Base-by-base conservation (phyloP, 345 rosid species). In the Eutrema japonicum region DNA sequence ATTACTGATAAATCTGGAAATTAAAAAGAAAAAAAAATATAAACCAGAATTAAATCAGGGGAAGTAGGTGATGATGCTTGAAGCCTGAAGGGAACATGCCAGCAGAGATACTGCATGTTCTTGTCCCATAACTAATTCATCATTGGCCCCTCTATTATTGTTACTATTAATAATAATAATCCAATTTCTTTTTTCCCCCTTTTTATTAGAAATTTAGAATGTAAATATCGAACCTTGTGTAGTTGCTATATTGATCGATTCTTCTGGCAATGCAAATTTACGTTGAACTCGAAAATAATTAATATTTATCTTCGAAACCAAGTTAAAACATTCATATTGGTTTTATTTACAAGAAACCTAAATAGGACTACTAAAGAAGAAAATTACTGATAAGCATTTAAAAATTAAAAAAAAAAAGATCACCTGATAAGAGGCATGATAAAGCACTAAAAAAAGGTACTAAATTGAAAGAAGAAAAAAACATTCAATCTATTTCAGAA, bases 351-450 rank as follows among this genome's bases (percentile, higher is more conserved):
- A 61, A 27, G 10, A 13, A 49, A 14, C 49, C 51, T 52, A 53
- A 4, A 47, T 37, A 22, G 26, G 56, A 54, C 43, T 32, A 49
- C 5, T 18, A 63, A 13, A 58, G 9, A 56, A 51, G 47, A 69
- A 62, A 37, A 70, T 53, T 62, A 54, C 75, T 37, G 42, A 59
- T 26, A 60, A 13, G 35, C 72, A 48, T 58, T 18, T 2, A 4
- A 13, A 3, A 14, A 16, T 16, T 16, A 16, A 4, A 18, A 18
- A 43, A 11, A 22, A 70, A 26, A 26, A 13, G 49, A 60, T 71
- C 68, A 83, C 81, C 80, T 79, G 74, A 85, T 80, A 63, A 43
- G 81, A 77, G 78, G 50, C 52, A 66, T 50, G 49, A 54, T 64
- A 63, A 75, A 67, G 68, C 71, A 81, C 65, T 73, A 50, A 38